Percentiles rank a stretch among this genome's conserved stretches.
phyloP scores from a whole-genome alignment of 148 eudicot genomes.

The Chenopodium suecicum region DNA sequence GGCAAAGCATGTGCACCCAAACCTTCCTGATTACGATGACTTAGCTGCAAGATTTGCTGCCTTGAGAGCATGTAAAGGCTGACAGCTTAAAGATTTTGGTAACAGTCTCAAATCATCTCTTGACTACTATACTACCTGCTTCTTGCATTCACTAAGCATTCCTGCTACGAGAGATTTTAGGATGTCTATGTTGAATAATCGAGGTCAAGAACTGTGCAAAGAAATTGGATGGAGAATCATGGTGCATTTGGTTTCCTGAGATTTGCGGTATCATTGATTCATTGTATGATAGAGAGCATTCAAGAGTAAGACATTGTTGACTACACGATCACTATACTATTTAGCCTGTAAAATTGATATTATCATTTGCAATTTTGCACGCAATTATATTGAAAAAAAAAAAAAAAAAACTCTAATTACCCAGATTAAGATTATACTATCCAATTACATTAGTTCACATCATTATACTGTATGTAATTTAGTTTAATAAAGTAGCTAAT shows the following conservation, averaged over 20 bases:
- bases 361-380: constrained; percentile 17
- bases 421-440: not conserved
- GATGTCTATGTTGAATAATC: constrained; percentile 8
- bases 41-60: constrained; percentile 91
- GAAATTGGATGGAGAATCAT: constrained; percentile 1
- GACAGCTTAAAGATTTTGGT: constrained; percentile 19
- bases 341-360: constrained; percentile 15
- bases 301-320: constrained; percentile 8
- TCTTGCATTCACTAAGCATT: constrained; percentile 14
- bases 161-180: constrained; percentile 6
- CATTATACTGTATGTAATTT: not conserved
- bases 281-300: constrained; percentile 10
- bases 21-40: constrained; percentile 93
- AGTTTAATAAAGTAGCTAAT: too few species aligned
- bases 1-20: constrained; percentile 90
- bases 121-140: not conserved
- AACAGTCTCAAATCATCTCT: constrained; percentile 7
- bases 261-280: not conserved
- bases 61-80: constrained; percentile 49
- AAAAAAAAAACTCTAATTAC: not conserved
- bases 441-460: not conserved
- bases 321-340: constrained; percentile 2
- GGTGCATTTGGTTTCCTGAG: constrained; percentile 1
- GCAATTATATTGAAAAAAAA: not conserved
- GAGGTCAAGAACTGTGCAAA: not conserved